Evolutionary conservation across 169 alveolate genomes (phyloP).

Genomic region (Cryptosporidium meleagridis): DNA sequence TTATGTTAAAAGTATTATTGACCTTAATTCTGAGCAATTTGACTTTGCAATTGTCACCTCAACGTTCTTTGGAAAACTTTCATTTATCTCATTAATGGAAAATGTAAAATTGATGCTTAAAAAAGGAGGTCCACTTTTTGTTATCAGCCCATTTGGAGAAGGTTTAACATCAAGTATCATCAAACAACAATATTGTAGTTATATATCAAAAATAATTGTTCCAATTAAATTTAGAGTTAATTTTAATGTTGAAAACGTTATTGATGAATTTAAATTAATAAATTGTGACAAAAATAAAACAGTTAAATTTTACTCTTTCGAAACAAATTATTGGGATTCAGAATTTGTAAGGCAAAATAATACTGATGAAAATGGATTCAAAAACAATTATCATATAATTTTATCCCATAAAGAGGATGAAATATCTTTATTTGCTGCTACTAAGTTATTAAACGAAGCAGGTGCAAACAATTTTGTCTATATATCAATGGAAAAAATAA

Average conservation of each 20-base stretch:
- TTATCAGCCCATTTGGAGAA: slow-evolving; percentile 61
- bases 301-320: background rate
- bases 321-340: slow-evolving; percentile 24
- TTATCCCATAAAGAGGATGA: slow-evolving; percentile 33
- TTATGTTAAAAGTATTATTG: background rate
- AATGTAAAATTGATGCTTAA: slow-evolving; percentile 21
- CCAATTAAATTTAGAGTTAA: slow-evolving; percentile 12
- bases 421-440: slow-evolving; percentile 68
- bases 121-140: slow-evolving; percentile 19
- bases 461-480: slow-evolving; percentile 58
- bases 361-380: background rate
- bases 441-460: slow-evolving; percentile 36
- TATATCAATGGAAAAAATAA: background rate
- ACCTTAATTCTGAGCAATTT: background rate
- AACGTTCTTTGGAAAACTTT: slow-evolving; percentile 29
- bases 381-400: slow-evolving; percentile 32
- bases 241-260: background rate
- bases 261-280: slow-evolving; percentile 15
- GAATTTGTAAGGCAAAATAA: slow-evolving; percentile 40
- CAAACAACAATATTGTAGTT: slow-evolving; percentile 47
- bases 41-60: slow-evolving; percentile 27
- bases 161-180: slow-evolving; percentile 33
- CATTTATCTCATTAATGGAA: slow-evolving; percentile 30
- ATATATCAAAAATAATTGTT: slow-evolving; percentile 28
- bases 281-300: slow-evolving; percentile 23